phyloP scores from a whole-genome alignment of 2,329 filamentous ascomycete species.

The Hypoxylon sp. region DNA sequence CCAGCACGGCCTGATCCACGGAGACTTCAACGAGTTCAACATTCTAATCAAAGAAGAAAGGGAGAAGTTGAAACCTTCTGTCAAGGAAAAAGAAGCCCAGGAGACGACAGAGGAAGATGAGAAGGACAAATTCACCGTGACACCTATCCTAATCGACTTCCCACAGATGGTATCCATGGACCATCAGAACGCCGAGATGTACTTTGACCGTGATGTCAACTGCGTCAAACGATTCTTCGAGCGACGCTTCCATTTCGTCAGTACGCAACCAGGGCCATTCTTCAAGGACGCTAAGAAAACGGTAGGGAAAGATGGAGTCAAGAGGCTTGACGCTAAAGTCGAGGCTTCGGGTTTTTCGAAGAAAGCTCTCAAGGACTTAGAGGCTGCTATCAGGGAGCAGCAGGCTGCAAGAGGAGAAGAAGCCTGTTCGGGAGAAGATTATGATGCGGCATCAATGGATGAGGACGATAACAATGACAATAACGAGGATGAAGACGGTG shows the following conservation, averaged over 20 bases:
- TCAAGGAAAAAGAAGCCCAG: slow-evolving; percentile 39
- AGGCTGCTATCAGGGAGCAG: slow-evolving; percentile 88
- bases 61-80: slow-evolving; percentile 45
- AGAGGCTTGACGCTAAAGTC: slow-evolving; percentile 85
- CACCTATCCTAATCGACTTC: slow-evolving; percentile 94
- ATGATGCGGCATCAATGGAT: slow-evolving; percentile 51
- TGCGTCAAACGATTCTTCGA: slow-evolving; percentile 97
- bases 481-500: slow-evolving; percentile 50
- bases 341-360: slow-evolving; percentile 95
- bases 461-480: slow-evolving; percentile 53
- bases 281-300: slow-evolving; percentile 86
- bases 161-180: slow-evolving; percentile 98
- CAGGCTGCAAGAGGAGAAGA: slow-evolving; percentile 62
- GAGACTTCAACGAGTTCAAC: slow-evolving; percentile 99
- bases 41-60: slow-evolving; percentile 87
- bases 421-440: slow-evolving; percentile 54
- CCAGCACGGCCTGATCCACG: slow-evolving; percentile 90
- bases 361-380: slow-evolving; percentile 96
- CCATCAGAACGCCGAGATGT: slow-evolving; percentile 93
- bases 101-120: slow-evolving; percentile 39
- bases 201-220: slow-evolving; percentile 95
- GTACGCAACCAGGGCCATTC: slow-evolving; percentile 84
- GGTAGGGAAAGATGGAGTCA: slow-evolving; percentile 73
- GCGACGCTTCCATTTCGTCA: slow-evolving; percentile 87
- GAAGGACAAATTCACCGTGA: slow-evolving; percentile 64